Evolutionary conservation across 306 rosid species (phyloP).

Genomic region (Cucurbita argyrosperma): DNA sequence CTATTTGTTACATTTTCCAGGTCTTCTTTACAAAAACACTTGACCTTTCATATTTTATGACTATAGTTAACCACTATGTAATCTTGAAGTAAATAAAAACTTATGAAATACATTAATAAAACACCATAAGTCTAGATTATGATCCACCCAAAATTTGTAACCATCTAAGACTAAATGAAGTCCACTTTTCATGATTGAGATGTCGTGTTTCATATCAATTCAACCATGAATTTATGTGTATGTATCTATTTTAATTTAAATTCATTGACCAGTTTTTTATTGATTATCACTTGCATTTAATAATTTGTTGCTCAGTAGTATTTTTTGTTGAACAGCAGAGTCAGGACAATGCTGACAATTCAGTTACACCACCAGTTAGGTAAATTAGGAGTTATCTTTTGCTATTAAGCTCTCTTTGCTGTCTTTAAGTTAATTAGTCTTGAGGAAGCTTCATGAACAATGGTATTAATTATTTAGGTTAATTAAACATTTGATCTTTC

Average conservation of each 20-base stretch:
- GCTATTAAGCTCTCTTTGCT: background rate
- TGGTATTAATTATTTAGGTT: no score
- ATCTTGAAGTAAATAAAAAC: no score
- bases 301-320: background rate
- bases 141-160: no score
- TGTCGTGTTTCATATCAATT: no score
- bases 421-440: background rate
- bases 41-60: no score
- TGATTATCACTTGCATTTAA: background rate
- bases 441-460: background rate
- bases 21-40: no score
- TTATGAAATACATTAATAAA: no score
- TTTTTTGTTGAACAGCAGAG: slow-evolving; percentile 30
- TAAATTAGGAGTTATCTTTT: slow-evolving; percentile 13
- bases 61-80: no score
- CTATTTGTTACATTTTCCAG: no score
- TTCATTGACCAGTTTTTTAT: background rate
- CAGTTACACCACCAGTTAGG: slow-evolving; percentile 37
- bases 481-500: background rate
- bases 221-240: background rate
- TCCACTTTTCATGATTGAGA: no score
- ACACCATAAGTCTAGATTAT: no score
- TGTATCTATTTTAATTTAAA: background rate
- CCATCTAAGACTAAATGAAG: no score
- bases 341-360: slow-evolving; percentile 17